These are phyloP conservation scores for Candida ipomoeae DNA, from an alignment of 805 yeast species.

Conservation along the genomic window DNA sequence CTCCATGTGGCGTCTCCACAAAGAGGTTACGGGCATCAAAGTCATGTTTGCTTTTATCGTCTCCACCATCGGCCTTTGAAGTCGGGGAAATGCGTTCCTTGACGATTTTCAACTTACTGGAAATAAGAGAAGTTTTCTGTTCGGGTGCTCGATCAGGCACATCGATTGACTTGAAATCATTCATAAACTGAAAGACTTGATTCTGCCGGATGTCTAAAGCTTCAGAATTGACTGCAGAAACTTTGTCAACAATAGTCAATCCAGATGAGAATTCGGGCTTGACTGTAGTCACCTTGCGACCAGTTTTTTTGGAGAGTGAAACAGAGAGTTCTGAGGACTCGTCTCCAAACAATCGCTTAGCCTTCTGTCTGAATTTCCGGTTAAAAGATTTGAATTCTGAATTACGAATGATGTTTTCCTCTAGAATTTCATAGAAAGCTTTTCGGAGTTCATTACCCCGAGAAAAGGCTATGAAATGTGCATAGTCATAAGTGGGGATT, in stretches of 20 bases:
- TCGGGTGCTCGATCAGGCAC: neutral
- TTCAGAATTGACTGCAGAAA: constrained; percentile 13
- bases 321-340: constrained; percentile 1
- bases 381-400: neutral
- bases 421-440: constrained; percentile 30
- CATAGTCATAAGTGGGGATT: constrained; percentile 8
- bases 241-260: constrained; percentile 12
- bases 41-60: neutral
- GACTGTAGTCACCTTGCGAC: constrained; percentile 11
- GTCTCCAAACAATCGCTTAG: constrained; percentile 10
- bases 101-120: neutral
- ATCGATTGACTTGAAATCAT: neutral
- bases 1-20: constrained; percentile 1
- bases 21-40: neutral
- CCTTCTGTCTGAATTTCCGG: neutral
- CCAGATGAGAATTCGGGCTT: constrained; percentile 12
- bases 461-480: constrained; percentile 63
- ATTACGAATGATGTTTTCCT: constrained; percentile 6
- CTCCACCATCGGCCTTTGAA: neutral
- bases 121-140: neutral
- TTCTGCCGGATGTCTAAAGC: constrained; percentile 4
- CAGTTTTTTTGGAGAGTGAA: neutral
- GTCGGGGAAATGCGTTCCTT: neutral
- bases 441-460: constrained; percentile 42
- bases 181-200: neutral